Base-by-base conservation (phyloP, 2,329 filamentous ascomycete genomes). In the Thelonectria olida region DNA sequence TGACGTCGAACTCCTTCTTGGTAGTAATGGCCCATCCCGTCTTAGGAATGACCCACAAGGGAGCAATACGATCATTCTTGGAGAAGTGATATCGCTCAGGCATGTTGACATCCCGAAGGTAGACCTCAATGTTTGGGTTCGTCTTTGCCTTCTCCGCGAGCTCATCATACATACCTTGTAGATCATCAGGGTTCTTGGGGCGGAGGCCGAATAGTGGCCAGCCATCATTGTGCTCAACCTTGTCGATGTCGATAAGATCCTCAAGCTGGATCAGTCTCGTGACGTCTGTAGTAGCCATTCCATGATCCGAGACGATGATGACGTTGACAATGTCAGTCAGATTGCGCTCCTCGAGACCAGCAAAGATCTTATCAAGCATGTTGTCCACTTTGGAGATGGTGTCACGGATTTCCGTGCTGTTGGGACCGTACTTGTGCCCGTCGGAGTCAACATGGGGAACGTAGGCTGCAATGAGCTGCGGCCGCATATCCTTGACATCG, bases 221-320 rank as follows among this genome's bases (percentile, higher is more conserved):
- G 55, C 96, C 96, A 68, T 99, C 96, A 23, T 88, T 90, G 74
- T 96, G 93, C 60, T 91, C 90, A 44, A 98, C 89, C 68, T 93
- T 85, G 49, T 80, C 81, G 6, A 91, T 84, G 74, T 97, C 92
- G 47, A 98, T 83, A 4, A 98, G 79, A 72, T 97, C 93, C 65
- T 99, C 96, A 2, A 98, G 82, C 77, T 98, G 96, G 23, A 98
- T 85, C 45, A 98, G 81, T 10, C 96, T 87, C 17, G 88, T 84
- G 0, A 86, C 87, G 61, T 94, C 92, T 0, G 96, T 98, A 0
- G 93, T 97, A 1, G 96, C 96, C 96, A 99, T 99, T 51, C 96
- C 96, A 74, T 99, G 96, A 74, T 99, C 96, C 1, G 93, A 97
- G 2, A 99, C 95, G n/a, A 99, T 85, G 31, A 99, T 89, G 7